Percentiles rank a stretch among this genome's conserved stretches.
Conservation (phyloP, 2,329 filamentous ascomycete genomes). For the Apiospora koreana region DNA sequence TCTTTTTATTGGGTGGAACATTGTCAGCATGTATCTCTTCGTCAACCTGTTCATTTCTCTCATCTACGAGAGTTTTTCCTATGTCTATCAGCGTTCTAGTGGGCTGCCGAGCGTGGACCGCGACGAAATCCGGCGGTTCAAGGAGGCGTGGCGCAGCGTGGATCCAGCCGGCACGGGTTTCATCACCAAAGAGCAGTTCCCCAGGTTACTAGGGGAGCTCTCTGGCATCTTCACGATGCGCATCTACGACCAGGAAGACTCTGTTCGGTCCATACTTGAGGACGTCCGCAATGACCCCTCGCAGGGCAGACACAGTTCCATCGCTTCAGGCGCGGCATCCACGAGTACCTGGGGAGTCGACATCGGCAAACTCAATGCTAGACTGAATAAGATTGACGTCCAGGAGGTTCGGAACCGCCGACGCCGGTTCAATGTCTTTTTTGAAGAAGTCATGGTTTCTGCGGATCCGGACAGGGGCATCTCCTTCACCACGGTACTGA, state of each 20-base stretch:
- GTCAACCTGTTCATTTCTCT: conserved; percentile 97
- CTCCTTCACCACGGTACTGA: conserved; percentile 85
- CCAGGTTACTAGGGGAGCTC: conserved; percentile 84
- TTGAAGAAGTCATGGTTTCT: conserved; percentile 92
- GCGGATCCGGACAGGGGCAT: conserved; percentile 89
- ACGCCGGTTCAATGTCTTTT: conserved; percentile 88
- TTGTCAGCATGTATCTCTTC: conserved; percentile 99
- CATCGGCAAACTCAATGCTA: conserved; percentile 71
- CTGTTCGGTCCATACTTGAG: conserved; percentile 82
- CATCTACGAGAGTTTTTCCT: conserved; percentile 99
- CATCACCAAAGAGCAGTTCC: conserved; percentile 88
- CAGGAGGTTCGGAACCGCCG: conserved; percentile 73
- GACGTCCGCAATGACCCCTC: conserved; percentile 67
- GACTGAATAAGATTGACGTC: conserved; percentile 74
- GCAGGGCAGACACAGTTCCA: conserved; percentile 54
- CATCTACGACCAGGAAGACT: conserved; percentile 90
- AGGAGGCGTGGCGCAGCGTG: conserved; percentile 95
- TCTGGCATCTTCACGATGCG: conserved; percentile 97
- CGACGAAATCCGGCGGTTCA: conserved; percentile 94
- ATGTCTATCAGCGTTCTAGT: conserved; percentile 95
- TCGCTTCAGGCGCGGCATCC: conserved; percentile 40
- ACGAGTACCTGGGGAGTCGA: conserved; percentile 63
- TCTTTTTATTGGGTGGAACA: conserved; percentile 96
- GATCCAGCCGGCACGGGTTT: conserved; percentile 90
- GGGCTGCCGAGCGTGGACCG: conserved; percentile 88